Conservation (phyloP, 1,284 basidiomycete genomes). For the Sporisorium sorghi region DNA sequence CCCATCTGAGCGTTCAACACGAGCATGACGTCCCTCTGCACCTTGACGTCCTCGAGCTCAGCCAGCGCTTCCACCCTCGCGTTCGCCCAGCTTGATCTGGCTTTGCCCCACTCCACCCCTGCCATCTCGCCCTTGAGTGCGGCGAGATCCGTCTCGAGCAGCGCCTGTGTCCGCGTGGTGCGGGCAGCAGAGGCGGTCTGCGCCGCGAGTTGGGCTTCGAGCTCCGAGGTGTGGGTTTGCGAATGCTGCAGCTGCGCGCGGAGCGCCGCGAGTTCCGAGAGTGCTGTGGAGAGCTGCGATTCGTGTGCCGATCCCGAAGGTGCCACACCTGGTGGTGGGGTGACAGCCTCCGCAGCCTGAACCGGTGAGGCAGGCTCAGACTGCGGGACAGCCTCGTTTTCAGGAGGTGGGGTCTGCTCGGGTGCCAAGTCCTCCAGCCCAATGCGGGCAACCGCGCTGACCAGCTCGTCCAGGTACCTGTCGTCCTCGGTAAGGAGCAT, state of each 20-base stretch:
- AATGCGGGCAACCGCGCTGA: slow-evolving; percentile 35
- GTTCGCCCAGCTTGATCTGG: slow-evolving; percentile 12
- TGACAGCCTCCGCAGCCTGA: background rate
- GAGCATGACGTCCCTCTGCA: slow-evolving; percentile 33
- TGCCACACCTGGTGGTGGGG: background rate
- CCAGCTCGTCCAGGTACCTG: slow-evolving; percentile 35
- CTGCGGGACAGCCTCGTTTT: background rate
- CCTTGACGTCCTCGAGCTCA: slow-evolving; percentile 32
- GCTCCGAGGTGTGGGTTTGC: slow-evolving; percentile 1
- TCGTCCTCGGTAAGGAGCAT: slow-evolving; percentile 41
- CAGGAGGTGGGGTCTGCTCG: background rate
- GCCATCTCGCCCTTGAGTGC: slow-evolving; percentile 15
- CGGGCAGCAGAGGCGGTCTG: slow-evolving; percentile 1
- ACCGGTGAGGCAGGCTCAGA: background rate
- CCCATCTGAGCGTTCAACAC: slow-evolving; percentile 21
- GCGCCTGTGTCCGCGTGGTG: background rate
- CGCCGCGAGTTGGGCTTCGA: slow-evolving; percentile 9
- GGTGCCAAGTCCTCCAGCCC: slow-evolving; percentile 26
- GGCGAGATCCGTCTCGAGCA: slow-evolving; percentile 10
- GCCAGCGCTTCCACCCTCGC: slow-evolving; percentile 26
- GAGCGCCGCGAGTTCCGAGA: slow-evolving; percentile 5
- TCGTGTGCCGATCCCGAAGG: slow-evolving; percentile 1
- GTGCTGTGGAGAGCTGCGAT: slow-evolving; percentile 10
- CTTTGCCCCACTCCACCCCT: slow-evolving; percentile 19
- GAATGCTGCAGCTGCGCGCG: slow-evolving; percentile 14